Evolutionary conservation across 192 early-diverging fungal species (phyloP).

Genomic region (Funneliformis mosseae): DNA sequence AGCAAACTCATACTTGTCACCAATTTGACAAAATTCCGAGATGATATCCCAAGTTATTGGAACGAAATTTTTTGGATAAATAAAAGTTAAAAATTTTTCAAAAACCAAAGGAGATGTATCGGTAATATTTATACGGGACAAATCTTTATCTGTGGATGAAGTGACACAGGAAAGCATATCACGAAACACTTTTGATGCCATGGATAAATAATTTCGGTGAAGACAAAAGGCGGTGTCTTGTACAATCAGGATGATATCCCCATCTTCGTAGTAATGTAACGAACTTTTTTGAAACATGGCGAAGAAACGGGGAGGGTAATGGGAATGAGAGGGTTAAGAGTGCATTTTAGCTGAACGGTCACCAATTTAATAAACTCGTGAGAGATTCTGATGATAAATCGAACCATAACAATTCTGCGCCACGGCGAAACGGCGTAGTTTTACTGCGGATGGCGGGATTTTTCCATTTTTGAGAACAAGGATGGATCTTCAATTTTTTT

Average conservation of each 20-base stretch:
- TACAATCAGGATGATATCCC: not conserved
- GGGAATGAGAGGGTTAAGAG: no score
- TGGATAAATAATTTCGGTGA: not conserved
- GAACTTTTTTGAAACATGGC: not conserved
- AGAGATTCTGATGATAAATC: no score
- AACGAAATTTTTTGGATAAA: not conserved
- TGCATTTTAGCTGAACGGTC: no score
- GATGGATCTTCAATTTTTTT: no score
- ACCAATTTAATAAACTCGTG: no score
- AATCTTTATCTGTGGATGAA: not conserved
- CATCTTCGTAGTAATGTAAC: constrained; percentile 7
- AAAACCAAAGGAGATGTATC: not conserved
- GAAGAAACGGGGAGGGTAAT: not conserved
- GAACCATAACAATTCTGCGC: no score
- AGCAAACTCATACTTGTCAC: not conserved
- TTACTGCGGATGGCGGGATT: no score
- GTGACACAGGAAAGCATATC: not conserved
- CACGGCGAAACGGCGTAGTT: no score
- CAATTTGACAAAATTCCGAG: not conserved
- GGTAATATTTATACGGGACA: not conserved
- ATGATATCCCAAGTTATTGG: constrained; percentile 4
- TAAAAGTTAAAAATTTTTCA: not conserved
- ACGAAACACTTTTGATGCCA: constrained; percentile 7
- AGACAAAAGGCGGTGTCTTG: not conserved
- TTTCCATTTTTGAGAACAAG: no score